A percentile compares a stretch with the other conserved stretches of the same genome.
Conservation (phyloP, 768 basidiomycete species). For the Tricholoma terreum region DNA sequence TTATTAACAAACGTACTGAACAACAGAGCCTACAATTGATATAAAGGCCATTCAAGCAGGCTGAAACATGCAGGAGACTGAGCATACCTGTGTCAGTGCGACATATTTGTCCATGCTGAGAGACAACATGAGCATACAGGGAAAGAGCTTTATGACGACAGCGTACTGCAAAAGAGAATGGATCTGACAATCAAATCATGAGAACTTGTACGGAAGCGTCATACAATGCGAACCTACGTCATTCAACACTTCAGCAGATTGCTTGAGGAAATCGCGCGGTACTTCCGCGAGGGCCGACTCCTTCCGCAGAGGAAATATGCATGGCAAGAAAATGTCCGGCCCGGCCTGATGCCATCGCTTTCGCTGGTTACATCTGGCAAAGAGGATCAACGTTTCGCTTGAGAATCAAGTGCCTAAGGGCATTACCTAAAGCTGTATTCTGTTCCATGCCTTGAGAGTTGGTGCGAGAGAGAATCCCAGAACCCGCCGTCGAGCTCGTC, state of each 20-base stretch:
- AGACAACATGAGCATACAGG: slow-evolving; percentile 3
- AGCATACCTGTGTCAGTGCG: slow-evolving; percentile 37
- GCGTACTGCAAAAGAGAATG: slow-evolving; percentile 60
- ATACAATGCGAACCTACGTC: not conserved
- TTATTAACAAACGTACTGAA: slow-evolving; percentile 26
- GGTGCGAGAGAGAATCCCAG: not conserved
- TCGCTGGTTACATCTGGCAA: slow-evolving; percentile 44
- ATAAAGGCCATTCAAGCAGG: not conserved
- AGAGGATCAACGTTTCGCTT: not conserved
- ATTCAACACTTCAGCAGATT: not conserved
- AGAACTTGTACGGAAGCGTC: not conserved
- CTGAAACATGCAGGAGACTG: not conserved
- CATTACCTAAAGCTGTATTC: slow-evolving; percentile 52
- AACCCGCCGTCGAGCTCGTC: not conserved
- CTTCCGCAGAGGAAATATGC: slow-evolving; percentile 44
- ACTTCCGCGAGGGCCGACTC: slow-evolving; percentile 21
- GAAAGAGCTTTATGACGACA: not conserved
- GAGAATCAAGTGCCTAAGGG: not conserved
- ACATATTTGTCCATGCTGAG: slow-evolving; percentile 45
- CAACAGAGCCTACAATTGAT: slow-evolving; percentile 25
- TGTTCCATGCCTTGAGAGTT: slow-evolving; percentile 19
- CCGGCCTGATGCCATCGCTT: slow-evolving; percentile 30
- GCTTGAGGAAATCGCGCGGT: not conserved
- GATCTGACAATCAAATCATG: slow-evolving; percentile 32
- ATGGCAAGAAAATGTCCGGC: slow-evolving; percentile 46